A percentile compares a stretch with the other conserved stretches of the same genome.
Conservation (phyloP, 441 rosid genomes). For the Jatropha podagrica region DNA sequence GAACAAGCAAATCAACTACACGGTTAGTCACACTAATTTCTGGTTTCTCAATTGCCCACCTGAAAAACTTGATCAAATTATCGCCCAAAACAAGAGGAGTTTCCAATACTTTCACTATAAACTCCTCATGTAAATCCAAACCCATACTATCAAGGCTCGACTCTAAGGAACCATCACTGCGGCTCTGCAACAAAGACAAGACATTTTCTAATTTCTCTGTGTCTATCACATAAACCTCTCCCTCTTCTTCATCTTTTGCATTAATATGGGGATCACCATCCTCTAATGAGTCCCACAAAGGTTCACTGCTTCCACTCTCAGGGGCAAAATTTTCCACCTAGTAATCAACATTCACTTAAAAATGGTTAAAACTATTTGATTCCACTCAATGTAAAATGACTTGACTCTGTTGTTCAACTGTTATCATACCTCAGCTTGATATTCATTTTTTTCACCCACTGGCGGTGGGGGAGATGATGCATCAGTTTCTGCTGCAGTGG, state of each 20-base stretch:
- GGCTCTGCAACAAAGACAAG: conserved; percentile 64
- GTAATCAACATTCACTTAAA: no score
- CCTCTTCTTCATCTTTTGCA: conserved; percentile 10
- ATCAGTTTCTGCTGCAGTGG: conserved; percentile 67
- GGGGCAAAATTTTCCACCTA: neutral
- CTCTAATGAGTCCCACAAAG: neutral
- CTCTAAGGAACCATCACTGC: conserved; percentile 57
- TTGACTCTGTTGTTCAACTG: neutral
- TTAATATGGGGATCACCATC: neutral
- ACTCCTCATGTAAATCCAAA: conserved; percentile 46
- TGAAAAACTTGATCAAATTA: conserved; percentile 61
- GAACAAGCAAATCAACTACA: conserved; percentile 50
- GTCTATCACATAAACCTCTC: conserved; percentile 40
- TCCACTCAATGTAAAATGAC: conserved; percentile 3
- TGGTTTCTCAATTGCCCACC: conserved; percentile 51
- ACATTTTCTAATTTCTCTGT: conserved; percentile 53
- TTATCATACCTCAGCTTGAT: conserved; percentile 75
- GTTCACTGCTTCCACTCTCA: neutral
- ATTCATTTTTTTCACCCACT: conserved; percentile 70
- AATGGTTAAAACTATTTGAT: conserved; percentile 7
- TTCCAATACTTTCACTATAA: conserved; percentile 53
- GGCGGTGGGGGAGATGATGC: conserved; percentile 56
- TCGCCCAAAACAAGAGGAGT: conserved; percentile 53
- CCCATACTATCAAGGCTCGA: conserved; percentile 47
- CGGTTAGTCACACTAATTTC: conserved; percentile 34